Conservation (phyloP, 805 yeast genomes). For the Wickerhamiella kurtzmanii region DNA sequence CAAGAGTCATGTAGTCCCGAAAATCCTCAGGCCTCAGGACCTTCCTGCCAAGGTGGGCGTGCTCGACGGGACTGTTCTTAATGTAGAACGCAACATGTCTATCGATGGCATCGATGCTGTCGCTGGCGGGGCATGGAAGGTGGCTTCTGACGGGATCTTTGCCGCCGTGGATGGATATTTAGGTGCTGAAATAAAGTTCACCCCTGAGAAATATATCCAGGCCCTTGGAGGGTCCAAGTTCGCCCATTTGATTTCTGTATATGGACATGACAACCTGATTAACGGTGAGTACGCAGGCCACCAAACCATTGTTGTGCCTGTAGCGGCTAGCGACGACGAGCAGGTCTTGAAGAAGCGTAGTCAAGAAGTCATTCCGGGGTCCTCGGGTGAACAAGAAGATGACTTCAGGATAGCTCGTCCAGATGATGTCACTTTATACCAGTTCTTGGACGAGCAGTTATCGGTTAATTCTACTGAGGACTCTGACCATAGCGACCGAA, state of each 20-base stretch:
- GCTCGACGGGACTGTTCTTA: slow-evolving; percentile 13
- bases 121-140: slow-evolving; percentile 12
- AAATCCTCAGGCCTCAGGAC: slow-evolving; percentile 4
- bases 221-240: slow-evolving; percentile 49
- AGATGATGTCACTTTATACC: slow-evolving; percentile 37
- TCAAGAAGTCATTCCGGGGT: neutral
- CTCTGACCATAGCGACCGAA: neutral
- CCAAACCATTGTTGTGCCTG: slow-evolving; percentile 51
- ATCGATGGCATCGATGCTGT: slow-evolving; percentile 2
- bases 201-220: slow-evolving; percentile 43
- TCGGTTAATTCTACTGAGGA: slow-evolving; percentile 7
- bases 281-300: slow-evolving; percentile 32
- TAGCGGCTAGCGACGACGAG: slow-evolving; percentile 2
- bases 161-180: slow-evolving; percentile 5
- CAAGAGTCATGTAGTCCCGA: slow-evolving; percentile 9
- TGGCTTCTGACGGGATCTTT: slow-evolving; percentile 35
- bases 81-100: slow-evolving; percentile 4
- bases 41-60: slow-evolving; percentile 8
- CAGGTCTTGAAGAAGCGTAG: neutral
- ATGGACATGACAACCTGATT: slow-evolving; percentile 42
- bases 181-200: slow-evolving; percentile 27
- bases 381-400: neutral
- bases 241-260: slow-evolving; percentile 55
- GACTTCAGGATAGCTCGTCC: neutral
- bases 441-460: slow-evolving; percentile 40